phyloP scores from a whole-genome alignment of 23 red algal genomes.

The Gracilaria caudata region DNA sequence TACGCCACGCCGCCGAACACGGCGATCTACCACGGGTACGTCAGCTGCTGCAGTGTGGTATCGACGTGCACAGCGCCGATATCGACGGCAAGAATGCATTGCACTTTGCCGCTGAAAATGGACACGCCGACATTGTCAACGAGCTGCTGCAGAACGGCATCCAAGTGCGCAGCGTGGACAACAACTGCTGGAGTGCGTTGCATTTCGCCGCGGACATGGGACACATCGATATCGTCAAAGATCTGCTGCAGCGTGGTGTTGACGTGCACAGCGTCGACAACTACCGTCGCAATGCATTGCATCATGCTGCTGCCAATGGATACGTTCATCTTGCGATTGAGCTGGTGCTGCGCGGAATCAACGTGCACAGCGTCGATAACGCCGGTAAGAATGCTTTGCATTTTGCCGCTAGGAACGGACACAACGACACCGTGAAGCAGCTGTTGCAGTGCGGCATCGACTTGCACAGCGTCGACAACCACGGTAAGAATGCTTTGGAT shows the following conservation, averaged over 20 bases:
- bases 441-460: not conserved
- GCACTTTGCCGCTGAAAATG: not conserved
- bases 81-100: not conserved
- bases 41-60: not conserved
- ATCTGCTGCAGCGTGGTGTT: no score
- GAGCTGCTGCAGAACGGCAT: no score
- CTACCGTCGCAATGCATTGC: not conserved
- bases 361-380: not conserved
- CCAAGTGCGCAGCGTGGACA: no score
- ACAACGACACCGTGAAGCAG: not conserved
- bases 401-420: not conserved
- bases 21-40: no score
- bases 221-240: no score
- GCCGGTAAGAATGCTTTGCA: not conserved
- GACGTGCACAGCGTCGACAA: not conserved
- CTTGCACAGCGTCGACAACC: not conserved
- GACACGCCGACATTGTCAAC: not conserved
- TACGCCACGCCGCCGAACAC: no score
- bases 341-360: not conserved
- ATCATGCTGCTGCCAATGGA: not conserved
- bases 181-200: no score
- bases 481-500: no score
- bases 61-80: not conserved
- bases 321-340: not conserved
- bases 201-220: no score